Evolutionary conservation across 2,329 filamentous ascomycete species (phyloP).

Genomic region (Cercospora zeae-maydis): DNA sequence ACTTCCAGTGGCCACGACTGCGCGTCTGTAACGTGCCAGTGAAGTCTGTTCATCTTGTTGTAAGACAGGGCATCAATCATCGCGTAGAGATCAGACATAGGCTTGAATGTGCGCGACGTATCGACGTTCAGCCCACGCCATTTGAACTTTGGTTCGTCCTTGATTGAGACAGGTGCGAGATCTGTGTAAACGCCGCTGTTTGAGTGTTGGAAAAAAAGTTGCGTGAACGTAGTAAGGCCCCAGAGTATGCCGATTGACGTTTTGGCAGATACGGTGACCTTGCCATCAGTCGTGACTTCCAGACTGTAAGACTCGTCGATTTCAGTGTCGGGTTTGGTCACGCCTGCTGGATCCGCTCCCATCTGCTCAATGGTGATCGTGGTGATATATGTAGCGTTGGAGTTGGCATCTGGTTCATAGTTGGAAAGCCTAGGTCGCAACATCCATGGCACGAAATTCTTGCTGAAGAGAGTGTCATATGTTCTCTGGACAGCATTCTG

Average conservation of each 20-base stretch:
- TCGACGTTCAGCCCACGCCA: slow-evolving; percentile 81
- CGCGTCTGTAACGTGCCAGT: slow-evolving; percentile 76
- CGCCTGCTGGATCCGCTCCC: slow-evolving; percentile 49
- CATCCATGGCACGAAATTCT: slow-evolving; percentile 75
- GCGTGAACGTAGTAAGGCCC: slow-evolving; percentile 71
- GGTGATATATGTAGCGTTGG: slow-evolving; percentile 49
- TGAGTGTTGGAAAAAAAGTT: slow-evolving; percentile 74
- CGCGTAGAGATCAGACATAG: slow-evolving; percentile 63
- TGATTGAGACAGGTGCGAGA: slow-evolving; percentile 65
- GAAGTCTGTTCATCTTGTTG: slow-evolving; percentile 80
- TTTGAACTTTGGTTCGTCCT: slow-evolving; percentile 68
- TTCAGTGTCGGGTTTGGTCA: slow-evolving; percentile 58
- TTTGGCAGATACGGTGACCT: slow-evolving; percentile 60
- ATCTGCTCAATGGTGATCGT: slow-evolving; percentile 63
- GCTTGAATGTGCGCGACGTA: slow-evolving; percentile 68
- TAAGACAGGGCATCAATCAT: slow-evolving; percentile 73
- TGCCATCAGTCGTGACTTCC: slow-evolving; percentile 55
- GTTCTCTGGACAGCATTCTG: slow-evolving; percentile 52
- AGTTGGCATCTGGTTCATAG: slow-evolving; percentile 56
- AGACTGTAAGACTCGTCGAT: slow-evolving; percentile 76
- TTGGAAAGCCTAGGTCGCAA: slow-evolving; percentile 61
- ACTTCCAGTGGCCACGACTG: slow-evolving; percentile 85
- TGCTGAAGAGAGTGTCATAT: slow-evolving; percentile 60
- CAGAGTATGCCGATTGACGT: slow-evolving; percentile 67
- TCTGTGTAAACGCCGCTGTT: slow-evolving; percentile 61